Evolutionary conservation across 2,329 filamentous ascomycete species (phyloP).

Genomic region (Samsoniella hepiali): DNA sequence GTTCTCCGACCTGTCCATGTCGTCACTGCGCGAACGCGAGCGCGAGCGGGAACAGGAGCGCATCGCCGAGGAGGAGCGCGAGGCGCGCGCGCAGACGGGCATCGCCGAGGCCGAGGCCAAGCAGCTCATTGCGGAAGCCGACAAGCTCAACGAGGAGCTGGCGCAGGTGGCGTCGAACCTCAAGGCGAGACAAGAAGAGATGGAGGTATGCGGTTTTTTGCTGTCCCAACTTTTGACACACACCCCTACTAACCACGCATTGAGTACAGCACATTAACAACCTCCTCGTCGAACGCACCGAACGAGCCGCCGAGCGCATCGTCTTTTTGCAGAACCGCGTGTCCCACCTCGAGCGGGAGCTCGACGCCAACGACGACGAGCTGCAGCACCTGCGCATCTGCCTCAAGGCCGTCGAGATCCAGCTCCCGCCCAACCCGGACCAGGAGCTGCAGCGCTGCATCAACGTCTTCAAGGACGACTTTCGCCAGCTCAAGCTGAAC

Average conservation of each 20-base stretch:
- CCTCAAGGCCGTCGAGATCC: constrained; percentile 60
- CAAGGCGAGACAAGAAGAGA: constrained; percentile 55
- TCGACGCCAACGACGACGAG: constrained; percentile 56
- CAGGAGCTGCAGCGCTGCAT: constrained; percentile 58
- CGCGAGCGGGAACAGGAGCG: constrained; percentile 25
- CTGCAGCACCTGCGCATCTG: constrained; percentile 60
- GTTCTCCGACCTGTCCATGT: constrained; percentile 39
- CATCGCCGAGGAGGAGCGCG: constrained; percentile 25
- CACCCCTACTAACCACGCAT: constrained; percentile 28
- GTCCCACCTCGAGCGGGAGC: constrained; percentile 55
- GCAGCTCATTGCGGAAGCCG: constrained; percentile 35
- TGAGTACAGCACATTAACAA: constrained; percentile 56
- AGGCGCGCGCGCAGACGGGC: constrained; percentile 26
- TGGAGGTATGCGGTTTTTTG: constrained; percentile 41
- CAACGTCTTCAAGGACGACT: constrained; percentile 59
- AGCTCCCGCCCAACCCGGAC: constrained; percentile 51
- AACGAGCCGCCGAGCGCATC: constrained; percentile 56
- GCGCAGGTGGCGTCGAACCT: constrained; percentile 49
- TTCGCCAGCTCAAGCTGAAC: constrained; percentile 46
- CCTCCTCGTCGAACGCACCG: constrained; percentile 55
- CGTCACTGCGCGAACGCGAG: constrained; percentile 26
- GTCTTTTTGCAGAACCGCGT: constrained; percentile 58
- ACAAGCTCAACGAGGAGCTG: constrained; percentile 48
- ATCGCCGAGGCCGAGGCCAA: constrained; percentile 36
- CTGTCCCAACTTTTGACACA: not conserved